Evolutionary conservation across 441 rosid genomes (phyloP).

Genomic region (Oxalis stricta): DNA sequence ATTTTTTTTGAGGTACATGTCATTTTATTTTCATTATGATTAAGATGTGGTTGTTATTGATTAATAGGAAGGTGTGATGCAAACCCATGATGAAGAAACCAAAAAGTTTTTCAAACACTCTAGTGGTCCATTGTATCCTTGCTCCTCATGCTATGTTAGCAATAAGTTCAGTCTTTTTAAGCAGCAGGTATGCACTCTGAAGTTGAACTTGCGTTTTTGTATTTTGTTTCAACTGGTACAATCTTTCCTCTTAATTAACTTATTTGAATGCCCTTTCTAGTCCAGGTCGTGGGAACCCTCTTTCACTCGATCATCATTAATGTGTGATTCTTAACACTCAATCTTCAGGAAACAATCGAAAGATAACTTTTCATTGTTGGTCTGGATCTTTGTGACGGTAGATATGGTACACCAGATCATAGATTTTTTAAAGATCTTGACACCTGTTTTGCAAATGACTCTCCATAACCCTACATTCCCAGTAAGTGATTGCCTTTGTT

Average conservation of each 20-base stretch:
- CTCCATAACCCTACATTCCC: conserved; percentile 64
- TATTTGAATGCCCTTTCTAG: conserved; percentile 18
- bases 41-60: conserved; percentile 1
- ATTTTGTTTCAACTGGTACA: no score
- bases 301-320: conserved; percentile 79
- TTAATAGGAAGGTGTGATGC: conserved; percentile 72
- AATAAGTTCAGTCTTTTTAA: conserved; percentile 58
- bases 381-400: conserved; percentile 67
- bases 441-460: conserved; percentile 42
- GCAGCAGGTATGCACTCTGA: conserved; percentile 63
- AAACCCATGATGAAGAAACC: conserved; percentile 82
- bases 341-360: conserved; percentile 42
- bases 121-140: conserved; percentile 49
- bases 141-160: conserved; percentile 69
- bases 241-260: conserved; percentile 8
- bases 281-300: conserved; percentile 72
- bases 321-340: conserved; percentile 58
- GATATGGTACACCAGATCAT: conserved; percentile 79
- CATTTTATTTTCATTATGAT: background rate
- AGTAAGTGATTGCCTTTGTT: conserved; percentile 38
- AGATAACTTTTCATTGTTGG: conserved; percentile 68
- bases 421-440: conserved; percentile 43
- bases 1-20: conserved; percentile 1
- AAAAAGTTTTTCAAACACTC: conserved; percentile 52
- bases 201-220: conserved; percentile 4